These are phyloP conservation scores for Reutealis trisperma DNA, from an alignment of 345 rosid genomes.

Conservation along the genomic window DNA sequence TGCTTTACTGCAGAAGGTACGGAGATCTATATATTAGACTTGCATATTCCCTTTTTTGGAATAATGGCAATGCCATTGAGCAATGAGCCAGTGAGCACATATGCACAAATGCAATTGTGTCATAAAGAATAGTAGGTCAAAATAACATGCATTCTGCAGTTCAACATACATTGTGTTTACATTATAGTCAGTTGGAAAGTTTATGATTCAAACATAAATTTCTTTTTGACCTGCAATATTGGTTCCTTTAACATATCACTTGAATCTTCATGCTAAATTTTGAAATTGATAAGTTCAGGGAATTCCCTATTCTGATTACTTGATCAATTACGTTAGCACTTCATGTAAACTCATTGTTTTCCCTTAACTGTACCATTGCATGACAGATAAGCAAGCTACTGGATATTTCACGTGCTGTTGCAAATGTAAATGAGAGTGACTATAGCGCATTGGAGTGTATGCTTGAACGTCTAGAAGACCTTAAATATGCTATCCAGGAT, in stretches of 20 bases:
- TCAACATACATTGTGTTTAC: background rate
- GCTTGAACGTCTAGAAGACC: slow-evolving; percentile 78
- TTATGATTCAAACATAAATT: background rate
- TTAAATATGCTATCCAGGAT: slow-evolving; percentile 89
- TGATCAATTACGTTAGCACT: slow-evolving; percentile 14
- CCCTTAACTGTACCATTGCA: slow-evolving; percentile 15
- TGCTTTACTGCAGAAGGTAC: no score
- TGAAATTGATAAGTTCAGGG: slow-evolving; percentile 1
- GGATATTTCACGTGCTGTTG: slow-evolving; percentile 75
- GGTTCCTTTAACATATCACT: background rate
- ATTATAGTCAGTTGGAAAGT: background rate
- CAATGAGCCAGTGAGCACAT: background rate
- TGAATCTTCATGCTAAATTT: background rate
- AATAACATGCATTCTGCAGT: background rate
- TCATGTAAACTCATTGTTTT: slow-evolving; percentile 1
- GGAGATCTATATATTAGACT: no score
- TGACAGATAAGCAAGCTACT: slow-evolving; percentile 77
- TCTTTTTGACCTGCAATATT: background rate
- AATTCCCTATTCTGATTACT: background rate
- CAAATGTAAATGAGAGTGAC: slow-evolving; percentile 65
- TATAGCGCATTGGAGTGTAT: slow-evolving; percentile 65
- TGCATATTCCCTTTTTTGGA: no score
- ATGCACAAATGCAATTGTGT: background rate
- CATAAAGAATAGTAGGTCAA: background rate
- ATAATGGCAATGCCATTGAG: no score